These are phyloP conservation scores for Cystobasidium ongulense DNA, from an alignment of 768 basidiomycete species.

Conservation along the genomic window DNA sequence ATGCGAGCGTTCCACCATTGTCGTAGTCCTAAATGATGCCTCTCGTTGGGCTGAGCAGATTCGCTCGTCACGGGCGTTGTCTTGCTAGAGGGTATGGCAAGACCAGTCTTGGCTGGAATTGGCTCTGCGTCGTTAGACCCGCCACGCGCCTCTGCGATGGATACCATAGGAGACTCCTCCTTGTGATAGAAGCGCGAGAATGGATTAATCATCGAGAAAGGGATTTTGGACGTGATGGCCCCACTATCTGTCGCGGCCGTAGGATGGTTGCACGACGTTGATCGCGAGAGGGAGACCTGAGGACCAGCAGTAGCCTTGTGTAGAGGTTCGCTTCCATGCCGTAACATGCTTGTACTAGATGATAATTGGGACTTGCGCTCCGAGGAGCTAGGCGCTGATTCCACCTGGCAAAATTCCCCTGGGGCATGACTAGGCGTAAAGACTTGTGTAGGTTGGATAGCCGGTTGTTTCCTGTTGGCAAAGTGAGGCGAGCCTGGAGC, in stretches of 20 bases:
- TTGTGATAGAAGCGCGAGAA: neutral
- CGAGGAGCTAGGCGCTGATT: no score
- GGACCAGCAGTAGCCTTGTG: no score
- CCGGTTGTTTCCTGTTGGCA: neutral
- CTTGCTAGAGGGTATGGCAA: neutral
- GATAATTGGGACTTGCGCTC: no score
- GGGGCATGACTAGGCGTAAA: no score
- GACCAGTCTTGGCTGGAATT: neutral
- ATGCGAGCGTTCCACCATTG: slow-evolving; percentile 24
- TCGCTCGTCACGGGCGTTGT: slow-evolving; percentile 14
- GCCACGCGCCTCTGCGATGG: neutral
- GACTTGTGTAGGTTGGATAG: no score
- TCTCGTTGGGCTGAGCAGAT: no score
- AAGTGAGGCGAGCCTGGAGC: neutral
- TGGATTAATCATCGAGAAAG: neutral
- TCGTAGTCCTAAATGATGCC: neutral
- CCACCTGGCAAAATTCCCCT: no score
- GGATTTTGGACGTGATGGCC: no score
- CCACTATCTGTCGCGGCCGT: no score
- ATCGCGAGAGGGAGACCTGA: no score
- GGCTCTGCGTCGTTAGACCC: neutral
- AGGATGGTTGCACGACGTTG: no score
- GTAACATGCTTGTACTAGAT: neutral
- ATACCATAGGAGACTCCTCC: neutral
- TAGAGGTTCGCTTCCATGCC: neutral